Conservation (phyloP, 129 eudicot genomes). For the Pseudognaphalium luteoalbum region DNA sequence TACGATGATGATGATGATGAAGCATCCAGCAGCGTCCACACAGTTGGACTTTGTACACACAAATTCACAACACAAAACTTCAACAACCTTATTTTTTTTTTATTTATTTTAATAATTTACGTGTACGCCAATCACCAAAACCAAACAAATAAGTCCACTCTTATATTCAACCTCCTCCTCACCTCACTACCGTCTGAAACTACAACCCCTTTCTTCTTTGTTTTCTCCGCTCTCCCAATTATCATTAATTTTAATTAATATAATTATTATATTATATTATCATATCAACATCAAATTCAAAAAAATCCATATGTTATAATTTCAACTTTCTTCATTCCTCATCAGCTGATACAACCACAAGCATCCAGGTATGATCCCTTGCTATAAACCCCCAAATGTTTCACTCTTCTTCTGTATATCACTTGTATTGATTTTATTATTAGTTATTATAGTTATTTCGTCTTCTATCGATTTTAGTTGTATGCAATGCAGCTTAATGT, state of each 20-base stretch:
- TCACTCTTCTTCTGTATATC: not conserved
- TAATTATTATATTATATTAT: not conserved
- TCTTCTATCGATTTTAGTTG: no score
- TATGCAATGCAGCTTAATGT: not conserved
- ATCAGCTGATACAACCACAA: not conserved
- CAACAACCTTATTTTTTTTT: not conserved
- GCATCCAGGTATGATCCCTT: slow-evolving; percentile 5
- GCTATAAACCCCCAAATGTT: not conserved
- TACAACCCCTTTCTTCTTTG: slow-evolving; percentile 16
- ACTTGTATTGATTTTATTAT: no score
- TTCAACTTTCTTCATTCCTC: not conserved
- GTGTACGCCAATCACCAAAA: not conserved
- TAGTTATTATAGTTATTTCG: no score
- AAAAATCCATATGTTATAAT: not conserved
- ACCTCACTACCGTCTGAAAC: slow-evolving; percentile 1
- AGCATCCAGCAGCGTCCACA: slow-evolving; percentile 17
- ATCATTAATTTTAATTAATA: not conserved
- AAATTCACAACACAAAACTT: not conserved
- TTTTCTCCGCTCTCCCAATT: not conserved
- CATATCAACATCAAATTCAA: no score
- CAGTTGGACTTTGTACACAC: slow-evolving; percentile 15
- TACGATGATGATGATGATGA: not conserved
- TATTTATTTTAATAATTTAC: not conserved
- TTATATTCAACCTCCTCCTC: not conserved
- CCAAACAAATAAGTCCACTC: not conserved